A percentile compares a stretch with the other conserved stretches of the same genome.
Conservation (phyloP, 768 basidiomycete genomes). For the Mycena epipterygia region DNA sequence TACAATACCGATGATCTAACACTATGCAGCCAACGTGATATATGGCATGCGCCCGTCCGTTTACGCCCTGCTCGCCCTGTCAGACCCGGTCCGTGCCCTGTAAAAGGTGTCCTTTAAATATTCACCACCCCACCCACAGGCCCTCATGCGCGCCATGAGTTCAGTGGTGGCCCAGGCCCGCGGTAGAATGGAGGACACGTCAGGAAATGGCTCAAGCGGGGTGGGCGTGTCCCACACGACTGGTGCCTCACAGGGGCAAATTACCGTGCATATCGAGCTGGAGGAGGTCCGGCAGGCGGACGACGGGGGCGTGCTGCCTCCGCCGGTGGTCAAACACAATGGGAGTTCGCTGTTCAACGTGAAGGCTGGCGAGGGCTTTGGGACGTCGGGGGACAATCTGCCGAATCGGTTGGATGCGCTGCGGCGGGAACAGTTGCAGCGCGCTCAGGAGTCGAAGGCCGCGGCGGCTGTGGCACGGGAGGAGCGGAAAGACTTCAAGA, state of each 20-base stretch:
- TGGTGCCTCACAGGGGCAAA: background rate
- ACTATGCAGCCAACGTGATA: slow-evolving; percentile 7
- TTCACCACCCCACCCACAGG: background rate
- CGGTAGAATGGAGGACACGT: background rate
- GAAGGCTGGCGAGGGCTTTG: background rate
- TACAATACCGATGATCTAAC: background rate
- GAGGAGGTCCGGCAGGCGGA: background rate
- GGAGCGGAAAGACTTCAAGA: slow-evolving; percentile 1
- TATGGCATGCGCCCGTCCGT: slow-evolving; percentile 13
- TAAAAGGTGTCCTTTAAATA: too few relatives aligned
- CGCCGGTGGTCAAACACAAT: background rate
- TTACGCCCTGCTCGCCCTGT: slow-evolving; percentile 19
- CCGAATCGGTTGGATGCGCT: background rate
- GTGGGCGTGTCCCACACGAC: background rate
- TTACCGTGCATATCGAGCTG: background rate
- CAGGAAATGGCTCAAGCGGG: background rate
- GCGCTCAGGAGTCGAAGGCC: background rate
- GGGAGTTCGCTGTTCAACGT: background rate
- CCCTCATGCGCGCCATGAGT: slow-evolving; percentile 1
- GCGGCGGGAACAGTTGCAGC: background rate
- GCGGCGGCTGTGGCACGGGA: background rate
- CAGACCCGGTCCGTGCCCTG: slow-evolving; percentile 4
- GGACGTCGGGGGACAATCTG: background rate
- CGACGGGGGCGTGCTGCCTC: background rate
- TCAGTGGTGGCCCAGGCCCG: background rate